Evolutionary conservation across 805 yeast genomes (phyloP).

Genomic region (Yamadazyma olivae): DNA sequence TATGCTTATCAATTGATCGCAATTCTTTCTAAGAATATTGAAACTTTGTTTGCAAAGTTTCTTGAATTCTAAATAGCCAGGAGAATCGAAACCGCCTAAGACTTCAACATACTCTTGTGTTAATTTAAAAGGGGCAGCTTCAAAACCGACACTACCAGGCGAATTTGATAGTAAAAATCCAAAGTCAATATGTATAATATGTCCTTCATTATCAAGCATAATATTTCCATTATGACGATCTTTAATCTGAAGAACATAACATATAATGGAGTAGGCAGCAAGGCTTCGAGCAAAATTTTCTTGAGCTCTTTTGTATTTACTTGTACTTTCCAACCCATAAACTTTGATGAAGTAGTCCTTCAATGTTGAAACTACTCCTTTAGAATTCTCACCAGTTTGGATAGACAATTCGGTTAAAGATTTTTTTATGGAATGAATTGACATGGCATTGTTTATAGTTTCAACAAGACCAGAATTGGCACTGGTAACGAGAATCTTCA

Average conservation of each 20-base stretch:
- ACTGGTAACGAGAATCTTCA: constrained; percentile 90
- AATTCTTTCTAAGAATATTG: constrained; percentile 64
- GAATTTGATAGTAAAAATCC: constrained; percentile 91
- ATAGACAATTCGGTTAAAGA: constrained; percentile 77
- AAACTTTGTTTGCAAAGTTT: constrained; percentile 69
- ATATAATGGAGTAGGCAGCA: constrained; percentile 89
- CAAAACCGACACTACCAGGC: constrained; percentile 97
- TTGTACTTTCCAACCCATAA: constrained; percentile 62
- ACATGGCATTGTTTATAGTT: constrained; percentile 91
- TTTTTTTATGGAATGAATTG: constrained; percentile 92
- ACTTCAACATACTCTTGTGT: constrained; percentile 87
- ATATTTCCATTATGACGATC: constrained; percentile 98
- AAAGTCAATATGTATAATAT: constrained; percentile 91
- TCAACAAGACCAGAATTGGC: constrained; percentile 91
- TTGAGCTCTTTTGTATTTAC: constrained; percentile 69
- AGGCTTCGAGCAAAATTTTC: constrained; percentile 80
- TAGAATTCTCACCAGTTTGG: constrained; percentile 60
- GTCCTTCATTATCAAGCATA: constrained; percentile 95
- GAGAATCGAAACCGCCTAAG: constrained; percentile 74
- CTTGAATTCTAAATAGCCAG: constrained; percentile 57
- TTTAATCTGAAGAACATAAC: constrained; percentile 87
- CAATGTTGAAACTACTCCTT: constrained; percentile 67
- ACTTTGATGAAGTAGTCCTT: constrained; percentile 75
- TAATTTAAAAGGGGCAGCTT: constrained; percentile 94
- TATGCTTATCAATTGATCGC: constrained; percentile 72